phyloP scores from a whole-genome alignment of 2,329 filamentous ascomycete species.

The Orbilia quercus region DNA sequence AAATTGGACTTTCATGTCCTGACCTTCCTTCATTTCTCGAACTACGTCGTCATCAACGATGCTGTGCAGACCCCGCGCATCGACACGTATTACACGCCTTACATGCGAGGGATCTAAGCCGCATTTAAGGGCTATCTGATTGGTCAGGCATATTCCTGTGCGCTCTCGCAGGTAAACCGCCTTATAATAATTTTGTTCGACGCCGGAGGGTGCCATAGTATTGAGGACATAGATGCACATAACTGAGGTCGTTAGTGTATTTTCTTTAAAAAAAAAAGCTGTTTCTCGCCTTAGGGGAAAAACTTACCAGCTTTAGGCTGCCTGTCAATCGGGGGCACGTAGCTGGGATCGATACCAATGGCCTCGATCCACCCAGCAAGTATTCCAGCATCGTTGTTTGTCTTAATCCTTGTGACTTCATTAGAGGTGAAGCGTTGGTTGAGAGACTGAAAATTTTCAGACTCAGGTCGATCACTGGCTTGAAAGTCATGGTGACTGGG shows the following conservation, averaged over 20 bases:
- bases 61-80: conserved; percentile 80
- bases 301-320: conserved; percentile 73
- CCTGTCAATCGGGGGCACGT: conserved; percentile 80
- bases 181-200: conserved; percentile 71
- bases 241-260: conserved; percentile 65
- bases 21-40: conserved; percentile 83
- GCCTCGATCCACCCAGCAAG: conserved; percentile 89
- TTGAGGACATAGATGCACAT: conserved; percentile 85
- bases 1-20: conserved; percentile 82
- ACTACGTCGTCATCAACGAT: conserved; percentile 92
- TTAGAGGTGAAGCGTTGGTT: conserved; percentile 62
- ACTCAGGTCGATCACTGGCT: conserved; percentile 56
- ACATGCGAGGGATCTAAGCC: conserved; percentile 79
- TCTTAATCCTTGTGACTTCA: conserved; percentile 67
- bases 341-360: conserved; percentile 85
- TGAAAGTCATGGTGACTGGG: conserved; percentile 60
- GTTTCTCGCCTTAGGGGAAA: background rate
- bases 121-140: conserved; percentile 80
- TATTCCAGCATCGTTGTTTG: conserved; percentile 72
- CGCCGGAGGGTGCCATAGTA: conserved; percentile 36
- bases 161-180: conserved; percentile 87
- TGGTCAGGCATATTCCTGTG: conserved; percentile 78
- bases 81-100: conserved; percentile 76
- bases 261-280: conserved; percentile 1
- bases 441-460: conserved; percentile 56